Base-by-base conservation (phyloP, 1,139 yeast genomes). In the Saccharomyces hybrid region DNA sequence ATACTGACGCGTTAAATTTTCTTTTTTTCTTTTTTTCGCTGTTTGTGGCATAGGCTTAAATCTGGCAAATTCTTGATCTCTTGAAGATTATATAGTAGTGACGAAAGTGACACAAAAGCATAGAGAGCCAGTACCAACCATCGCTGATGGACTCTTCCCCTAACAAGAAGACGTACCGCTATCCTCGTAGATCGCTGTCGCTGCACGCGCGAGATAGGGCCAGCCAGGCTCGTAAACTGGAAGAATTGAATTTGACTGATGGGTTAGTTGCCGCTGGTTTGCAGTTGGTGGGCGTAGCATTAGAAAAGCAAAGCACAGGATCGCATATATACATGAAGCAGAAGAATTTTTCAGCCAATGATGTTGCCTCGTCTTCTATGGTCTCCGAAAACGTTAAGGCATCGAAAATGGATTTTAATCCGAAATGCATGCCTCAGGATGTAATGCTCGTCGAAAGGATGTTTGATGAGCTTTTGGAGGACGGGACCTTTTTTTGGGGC, bases 401-500 rank as follows among this genome's bases (percentile, higher is more conserved):
- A 25, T 25, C 28, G 46, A 5, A 46, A 19, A 25, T 44, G 29
- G 29, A 25, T 46, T 23, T 49, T 14, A 47, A 49, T 49, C 42
- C 52, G 11, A 34, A 54, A 14, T 47, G 41, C 13, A 26, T 28
- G 28, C 52, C 51, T 25, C 58, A 57, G 7, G 44, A 55, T 4
- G 32, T 31, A 7, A 49, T 44, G 11, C 57, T 52, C 19, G 52
- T 58, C 3, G 59, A 54, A 4, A 27, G 42, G 19, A 32, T 53
- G 48, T 59, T 59, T 47, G 53, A 53, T 9, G 50, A 50, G 26
- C 46, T 59, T 23, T 42, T 57, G 32, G 41, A 49, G 19, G 51
- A 52, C 9, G 51, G 55, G 23, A 55, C 54, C 11, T 54, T 54
- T 48, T 55, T 51, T 28, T 55, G 56, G 56, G 57, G 57, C 6